These are phyloP conservation scores for Pseudognaphalium luteoalbum DNA, from an alignment of 129 eudicot genomes.

Conservation along the genomic window DNA sequence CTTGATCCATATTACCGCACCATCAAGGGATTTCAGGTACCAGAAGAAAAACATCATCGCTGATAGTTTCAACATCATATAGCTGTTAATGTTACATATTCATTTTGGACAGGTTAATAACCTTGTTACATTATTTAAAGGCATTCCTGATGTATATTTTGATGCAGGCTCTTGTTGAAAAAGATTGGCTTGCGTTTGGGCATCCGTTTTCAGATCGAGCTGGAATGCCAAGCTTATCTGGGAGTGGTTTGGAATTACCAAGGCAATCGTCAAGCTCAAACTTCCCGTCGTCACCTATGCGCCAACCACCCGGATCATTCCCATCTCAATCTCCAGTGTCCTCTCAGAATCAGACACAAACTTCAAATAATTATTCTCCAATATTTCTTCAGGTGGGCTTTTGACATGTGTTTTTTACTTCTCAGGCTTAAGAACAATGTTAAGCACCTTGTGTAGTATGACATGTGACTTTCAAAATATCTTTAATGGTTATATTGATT, in stretches of 20 bases:
- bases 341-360: conserved; percentile 56
- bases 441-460: neutral
- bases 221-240: conserved; percentile 72
- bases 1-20: conserved; percentile 99
- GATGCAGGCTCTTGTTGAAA: conserved; percentile 90
- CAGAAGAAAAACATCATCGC: neutral
- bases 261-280: conserved; percentile 79
- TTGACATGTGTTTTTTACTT: neutral
- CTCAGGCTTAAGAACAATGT: neutral
- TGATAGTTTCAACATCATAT: neutral
- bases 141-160: neutral
- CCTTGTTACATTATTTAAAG: conserved; percentile 2
- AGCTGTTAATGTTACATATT: neutral
- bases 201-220: conserved; percentile 96
- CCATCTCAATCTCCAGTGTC: conserved; percentile 51
- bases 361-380: conserved; percentile 68
- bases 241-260: conserved; percentile 66
- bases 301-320: conserved; percentile 70
- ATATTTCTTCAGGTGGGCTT: conserved; percentile 79
- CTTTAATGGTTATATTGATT: neutral
- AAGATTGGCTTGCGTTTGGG: conserved; percentile 99
- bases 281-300: conserved; percentile 74
- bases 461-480: neutral
- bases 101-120: neutral
- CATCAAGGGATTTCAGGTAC: conserved; percentile 92